These are phyloP conservation scores for Botrytis medusae DNA, from an alignment of 2,329 filamentous ascomycete genomes.

Conservation along the genomic window DNA sequence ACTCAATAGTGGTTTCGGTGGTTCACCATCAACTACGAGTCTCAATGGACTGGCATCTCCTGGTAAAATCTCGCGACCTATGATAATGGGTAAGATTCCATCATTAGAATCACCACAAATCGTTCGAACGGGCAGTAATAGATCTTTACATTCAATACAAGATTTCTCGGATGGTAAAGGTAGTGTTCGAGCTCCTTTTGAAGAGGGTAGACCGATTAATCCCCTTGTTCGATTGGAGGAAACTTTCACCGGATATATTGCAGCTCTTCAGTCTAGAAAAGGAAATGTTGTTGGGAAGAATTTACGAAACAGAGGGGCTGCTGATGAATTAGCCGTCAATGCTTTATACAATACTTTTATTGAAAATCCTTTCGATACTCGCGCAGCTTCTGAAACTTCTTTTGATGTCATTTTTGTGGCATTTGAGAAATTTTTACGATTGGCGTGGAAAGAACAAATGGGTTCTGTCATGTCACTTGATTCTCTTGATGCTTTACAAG, in stretches of 20 bases:
- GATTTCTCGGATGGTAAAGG: slow-evolving; percentile 35
- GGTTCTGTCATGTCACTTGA: slow-evolving; percentile 76
- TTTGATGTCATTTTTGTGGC: slow-evolving; percentile 86
- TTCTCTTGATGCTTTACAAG: slow-evolving; percentile 72
- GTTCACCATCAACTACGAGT: slow-evolving; percentile 43
- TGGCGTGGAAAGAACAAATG: slow-evolving; percentile 87
- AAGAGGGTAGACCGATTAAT: slow-evolving; percentile 60
- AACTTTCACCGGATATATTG: slow-evolving; percentile 78
- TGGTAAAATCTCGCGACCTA: slow-evolving; percentile 37
- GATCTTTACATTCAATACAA: slow-evolving; percentile 35
- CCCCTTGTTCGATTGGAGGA: slow-evolving; percentile 76
- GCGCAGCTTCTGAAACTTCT: slow-evolving; percentile 70
- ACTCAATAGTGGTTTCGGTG: slow-evolving; percentile 59
- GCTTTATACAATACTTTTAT: slow-evolving; percentile 87
- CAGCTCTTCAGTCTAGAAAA: slow-evolving; percentile 79
- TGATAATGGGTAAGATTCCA: slow-evolving; percentile 46
- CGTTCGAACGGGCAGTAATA: slow-evolving; percentile 36
- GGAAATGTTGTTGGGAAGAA: slow-evolving; percentile 81
- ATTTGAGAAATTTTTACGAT: slow-evolving; percentile 88
- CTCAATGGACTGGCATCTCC: slow-evolving; percentile 28
- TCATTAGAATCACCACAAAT: slow-evolving; percentile 40
- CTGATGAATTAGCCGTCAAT: slow-evolving; percentile 79
- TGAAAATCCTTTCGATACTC: slow-evolving; percentile 77
- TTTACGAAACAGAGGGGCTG: slow-evolving; percentile 66
- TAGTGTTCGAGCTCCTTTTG: slow-evolving; percentile 44